Evolutionary conservation across 306 rosid species (phyloP).

Genomic region (cucumber (Cucumis sativus)): DNA sequence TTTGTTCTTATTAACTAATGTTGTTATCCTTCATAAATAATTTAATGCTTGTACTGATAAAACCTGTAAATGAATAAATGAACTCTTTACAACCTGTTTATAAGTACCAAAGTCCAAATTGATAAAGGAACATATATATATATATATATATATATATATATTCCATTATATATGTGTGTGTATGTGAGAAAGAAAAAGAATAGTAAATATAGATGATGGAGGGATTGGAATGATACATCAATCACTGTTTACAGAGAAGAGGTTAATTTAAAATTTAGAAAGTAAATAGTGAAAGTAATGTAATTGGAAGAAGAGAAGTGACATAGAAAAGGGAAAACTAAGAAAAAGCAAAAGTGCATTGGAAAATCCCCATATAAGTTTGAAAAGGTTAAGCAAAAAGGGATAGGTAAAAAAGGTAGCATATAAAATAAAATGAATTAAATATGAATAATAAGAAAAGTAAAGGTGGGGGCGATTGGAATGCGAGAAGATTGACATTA

Average conservation of each 20-base stretch:
- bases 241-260: not conserved
- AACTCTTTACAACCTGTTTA: too few species aligned
- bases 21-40: too few species aligned
- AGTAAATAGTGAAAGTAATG: not conserved
- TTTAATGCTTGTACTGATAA: too few species aligned
- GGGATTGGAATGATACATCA: too few species aligned
- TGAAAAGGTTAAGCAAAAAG: not conserved
- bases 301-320: not conserved
- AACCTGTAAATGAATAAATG: too few species aligned
- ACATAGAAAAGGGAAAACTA: not conserved
- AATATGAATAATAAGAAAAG: not conserved
- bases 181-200: too few species aligned
- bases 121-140: too few species aligned
- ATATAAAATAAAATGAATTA: not conserved
- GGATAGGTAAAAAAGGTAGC: not conserved
- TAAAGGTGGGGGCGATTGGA: not conserved
- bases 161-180: too few species aligned
- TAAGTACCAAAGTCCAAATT: too few species aligned
- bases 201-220: too few species aligned
- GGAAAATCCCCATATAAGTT: conserved; percentile 1
- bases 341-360: not conserved
- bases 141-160: too few species aligned
- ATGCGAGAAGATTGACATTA: not conserved
- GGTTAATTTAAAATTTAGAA: not conserved
- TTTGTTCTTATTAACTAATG: too few species aligned